Conservation (phyloP, 768 basidiomycete species). For the Tulasnella sp. region DNA sequence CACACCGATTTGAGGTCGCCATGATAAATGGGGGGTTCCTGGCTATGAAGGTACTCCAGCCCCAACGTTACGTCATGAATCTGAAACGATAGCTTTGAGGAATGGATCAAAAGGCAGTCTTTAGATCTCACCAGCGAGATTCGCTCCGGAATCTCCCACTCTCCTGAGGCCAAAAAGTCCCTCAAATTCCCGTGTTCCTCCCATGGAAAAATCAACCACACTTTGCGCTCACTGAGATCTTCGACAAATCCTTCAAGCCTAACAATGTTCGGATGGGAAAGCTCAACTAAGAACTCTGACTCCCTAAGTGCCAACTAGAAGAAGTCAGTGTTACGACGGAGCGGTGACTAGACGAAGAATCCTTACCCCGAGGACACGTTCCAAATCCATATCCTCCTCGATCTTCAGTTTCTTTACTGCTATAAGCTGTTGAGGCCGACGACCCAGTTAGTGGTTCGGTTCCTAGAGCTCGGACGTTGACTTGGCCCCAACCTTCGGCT, state of each 20-base stretch:
- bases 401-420: neutral
- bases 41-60: neutral
- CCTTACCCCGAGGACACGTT: neutral
- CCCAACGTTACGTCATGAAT: neutral
- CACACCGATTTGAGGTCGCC: constrained; percentile 6
- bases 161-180: neutral
- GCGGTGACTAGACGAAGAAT: neutral
- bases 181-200: neutral
- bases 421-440: neutral
- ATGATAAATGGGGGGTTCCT: neutral
- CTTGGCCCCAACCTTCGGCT: no score
- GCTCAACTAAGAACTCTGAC: neutral
- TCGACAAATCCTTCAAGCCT: neutral
- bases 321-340: neutral
- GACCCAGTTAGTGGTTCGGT: no score
- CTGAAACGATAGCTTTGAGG: neutral
- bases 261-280: neutral
- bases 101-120: neutral
- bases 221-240: neutral
- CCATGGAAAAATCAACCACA: neutral
- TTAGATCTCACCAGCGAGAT: neutral
- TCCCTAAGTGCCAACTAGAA: neutral
- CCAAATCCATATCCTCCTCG: neutral
- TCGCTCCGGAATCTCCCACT: neutral
- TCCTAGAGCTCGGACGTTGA: no score